phyloP scores from a whole-genome alignment of 306 rosid genomes.

The Dryas alaskensis region DNA sequence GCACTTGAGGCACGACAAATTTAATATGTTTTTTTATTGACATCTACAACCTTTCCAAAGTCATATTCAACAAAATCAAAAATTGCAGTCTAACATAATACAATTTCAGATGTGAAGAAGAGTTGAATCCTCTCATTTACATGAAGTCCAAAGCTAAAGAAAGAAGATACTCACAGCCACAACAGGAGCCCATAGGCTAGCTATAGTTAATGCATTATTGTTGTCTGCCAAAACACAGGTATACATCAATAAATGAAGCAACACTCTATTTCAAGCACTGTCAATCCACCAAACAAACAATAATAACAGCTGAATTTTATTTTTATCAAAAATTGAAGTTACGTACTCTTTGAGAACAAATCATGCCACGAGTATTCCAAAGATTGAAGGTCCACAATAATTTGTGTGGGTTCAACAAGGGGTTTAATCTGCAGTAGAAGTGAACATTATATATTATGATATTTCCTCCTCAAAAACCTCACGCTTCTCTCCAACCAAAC shows the following conservation, averaged over 20 bases:
- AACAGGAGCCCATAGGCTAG: conserved; percentile 94
- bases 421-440: conserved; percentile 73
- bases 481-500: neutral
- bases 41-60: neutral
- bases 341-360: conserved; percentile 77
- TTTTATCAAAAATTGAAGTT: neutral
- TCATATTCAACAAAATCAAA: conserved; percentile 3
- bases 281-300: neutral
- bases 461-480: neutral
- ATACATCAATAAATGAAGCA: conserved; percentile 26
- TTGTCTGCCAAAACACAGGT: conserved; percentile 59
- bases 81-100: neutral
- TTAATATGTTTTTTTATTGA: neutral
- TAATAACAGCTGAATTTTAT: neutral
- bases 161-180: conserved; percentile 75
- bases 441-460: conserved; percentile 16
- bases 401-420: conserved; percentile 76
- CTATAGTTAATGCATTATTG: conserved; percentile 64
- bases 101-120: neutral
- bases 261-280: neutral
- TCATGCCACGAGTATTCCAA: conserved; percentile 87
- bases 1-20: neutral
- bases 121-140: neutral
- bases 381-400: conserved; percentile 44
- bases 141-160: conserved; percentile 15